Conservation (phyloP, 2,329 filamentous ascomycete genomes). For the Cladosporium sp. region DNA sequence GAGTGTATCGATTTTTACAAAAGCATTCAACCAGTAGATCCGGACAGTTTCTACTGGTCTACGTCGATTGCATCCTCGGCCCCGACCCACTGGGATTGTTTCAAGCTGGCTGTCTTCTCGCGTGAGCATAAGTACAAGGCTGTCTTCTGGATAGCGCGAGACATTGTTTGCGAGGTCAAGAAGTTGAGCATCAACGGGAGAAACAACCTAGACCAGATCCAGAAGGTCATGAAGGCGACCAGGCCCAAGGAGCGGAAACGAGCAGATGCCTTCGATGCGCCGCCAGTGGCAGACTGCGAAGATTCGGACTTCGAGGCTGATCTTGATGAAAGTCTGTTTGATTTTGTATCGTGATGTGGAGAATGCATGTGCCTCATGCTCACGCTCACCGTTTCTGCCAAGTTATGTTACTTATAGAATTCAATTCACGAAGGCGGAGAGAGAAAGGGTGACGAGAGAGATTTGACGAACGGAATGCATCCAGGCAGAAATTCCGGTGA, state of each 20-base stretch:
- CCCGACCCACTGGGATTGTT: background rate
- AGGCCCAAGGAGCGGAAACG: background rate
- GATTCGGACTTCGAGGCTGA: background rate
- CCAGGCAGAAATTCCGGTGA: too few species aligned
- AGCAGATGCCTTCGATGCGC: background rate
- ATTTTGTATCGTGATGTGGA: background rate
- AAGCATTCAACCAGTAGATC: background rate
- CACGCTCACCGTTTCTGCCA: too few species aligned
- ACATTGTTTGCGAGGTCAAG: constrained; percentile 10
- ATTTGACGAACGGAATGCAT: too few species aligned
- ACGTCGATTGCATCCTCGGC: background rate
- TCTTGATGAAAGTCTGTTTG: background rate
- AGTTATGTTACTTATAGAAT: too few species aligned
- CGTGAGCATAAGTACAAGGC: constrained; percentile 16
- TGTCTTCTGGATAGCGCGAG: constrained; percentile 6
- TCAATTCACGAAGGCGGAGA: too few species aligned
- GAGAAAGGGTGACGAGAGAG: too few species aligned
- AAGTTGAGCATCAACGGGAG: background rate
- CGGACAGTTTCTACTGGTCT: background rate
- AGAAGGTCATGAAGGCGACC: background rate
- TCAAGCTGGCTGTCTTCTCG: constrained; percentile 19
- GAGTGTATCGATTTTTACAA: constrained; percentile 1
- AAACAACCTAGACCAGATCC: background rate
- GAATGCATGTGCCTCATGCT: background rate
- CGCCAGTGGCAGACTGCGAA: background rate